A percentile compares a stretch with the other conserved stretches of the same genome.
phyloP scores from a whole-genome alignment of 768 basidiomycete species.

The Boletus vermiculosoides region DNA sequence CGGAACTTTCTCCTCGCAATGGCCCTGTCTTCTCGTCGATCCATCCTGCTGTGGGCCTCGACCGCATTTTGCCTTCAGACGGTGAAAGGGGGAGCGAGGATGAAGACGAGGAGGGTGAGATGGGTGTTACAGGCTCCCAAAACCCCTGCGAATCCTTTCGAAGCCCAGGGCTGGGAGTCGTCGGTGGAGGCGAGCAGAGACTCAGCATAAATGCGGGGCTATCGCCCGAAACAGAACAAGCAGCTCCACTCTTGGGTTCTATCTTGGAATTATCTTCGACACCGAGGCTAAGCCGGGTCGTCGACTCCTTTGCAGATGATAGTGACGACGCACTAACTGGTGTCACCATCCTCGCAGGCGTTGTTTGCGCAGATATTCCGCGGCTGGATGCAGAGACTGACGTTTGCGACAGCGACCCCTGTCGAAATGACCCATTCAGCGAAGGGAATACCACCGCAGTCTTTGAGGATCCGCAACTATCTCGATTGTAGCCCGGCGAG shows the following conservation, averaged over 20 bases:
- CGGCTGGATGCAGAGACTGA: background rate
- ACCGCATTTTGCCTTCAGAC: conserved; percentile 4
- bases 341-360: conserved; percentile 10
- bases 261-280: conserved; percentile 2
- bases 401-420: conserved; percentile 1
- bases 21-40: background rate
- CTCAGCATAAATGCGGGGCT: conserved; percentile 3
- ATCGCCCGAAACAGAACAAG: conserved; percentile 1
- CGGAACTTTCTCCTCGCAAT: background rate
- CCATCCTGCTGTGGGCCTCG: background rate
- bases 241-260: background rate
- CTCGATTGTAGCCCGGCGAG: background rate
- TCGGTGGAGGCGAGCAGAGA: conserved; percentile 11
- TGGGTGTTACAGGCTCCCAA: conserved; percentile 21
- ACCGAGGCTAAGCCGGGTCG: background rate
- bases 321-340: conserved; percentile 1
- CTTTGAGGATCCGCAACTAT: conserved; percentile 9
- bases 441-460: conserved; percentile 24
- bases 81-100: conserved; percentile 19
- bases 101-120: conserved; percentile 20
- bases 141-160: conserved; percentile 30
- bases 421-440: conserved; percentile 24
- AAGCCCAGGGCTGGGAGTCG: conserved; percentile 10
- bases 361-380: conserved; percentile 11
- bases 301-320: background rate